These are phyloP conservation scores for Volvox africanus DNA, from an alignment of 139 green algal genomes.

Conservation along the genomic window DNA sequence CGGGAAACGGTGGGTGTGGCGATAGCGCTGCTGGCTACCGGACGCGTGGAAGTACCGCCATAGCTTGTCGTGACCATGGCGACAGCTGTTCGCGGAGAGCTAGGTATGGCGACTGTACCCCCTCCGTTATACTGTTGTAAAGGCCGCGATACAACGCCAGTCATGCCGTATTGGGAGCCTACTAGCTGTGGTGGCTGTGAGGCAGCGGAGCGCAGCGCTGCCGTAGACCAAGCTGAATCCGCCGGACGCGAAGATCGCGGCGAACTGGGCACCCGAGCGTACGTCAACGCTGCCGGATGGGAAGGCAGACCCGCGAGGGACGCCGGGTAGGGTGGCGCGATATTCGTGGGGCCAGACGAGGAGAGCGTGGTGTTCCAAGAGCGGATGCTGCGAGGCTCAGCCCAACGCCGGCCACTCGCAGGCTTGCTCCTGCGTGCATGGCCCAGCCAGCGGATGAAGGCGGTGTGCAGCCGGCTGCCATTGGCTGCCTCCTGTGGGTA, in stretches of 20 bases:
- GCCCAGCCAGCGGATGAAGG: conserved; percentile 40
- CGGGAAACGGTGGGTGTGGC: conserved; percentile 38
- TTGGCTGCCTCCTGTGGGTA: conserved; percentile 15
- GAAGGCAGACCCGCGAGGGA: not conserved
- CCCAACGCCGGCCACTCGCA: not conserved
- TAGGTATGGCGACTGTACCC: not conserved
- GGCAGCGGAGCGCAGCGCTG: not conserved
- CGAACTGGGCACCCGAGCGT: not conserved
- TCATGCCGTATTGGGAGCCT: not conserved
- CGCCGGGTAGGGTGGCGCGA: not conserved
- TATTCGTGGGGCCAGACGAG: conserved; percentile 9
- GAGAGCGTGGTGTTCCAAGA: not conserved
- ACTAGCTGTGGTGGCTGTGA: not conserved
- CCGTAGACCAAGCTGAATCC: not conserved
- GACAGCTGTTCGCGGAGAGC: not conserved
- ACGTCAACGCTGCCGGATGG: not conserved
- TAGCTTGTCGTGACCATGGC: not conserved
- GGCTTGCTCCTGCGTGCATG: not conserved
- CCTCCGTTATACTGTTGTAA: not conserved
- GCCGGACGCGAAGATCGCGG: not conserved
- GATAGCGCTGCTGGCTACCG: not conserved
- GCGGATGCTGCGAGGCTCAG: not conserved
- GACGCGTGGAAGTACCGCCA: not conserved
- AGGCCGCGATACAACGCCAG: not conserved
- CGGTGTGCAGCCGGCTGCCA: conserved; percentile 19